These are phyloP conservation scores for Saccharum officinarum DNA, from an alignment of 176 grass and related monocot species.

Conservation along the genomic window DNA sequence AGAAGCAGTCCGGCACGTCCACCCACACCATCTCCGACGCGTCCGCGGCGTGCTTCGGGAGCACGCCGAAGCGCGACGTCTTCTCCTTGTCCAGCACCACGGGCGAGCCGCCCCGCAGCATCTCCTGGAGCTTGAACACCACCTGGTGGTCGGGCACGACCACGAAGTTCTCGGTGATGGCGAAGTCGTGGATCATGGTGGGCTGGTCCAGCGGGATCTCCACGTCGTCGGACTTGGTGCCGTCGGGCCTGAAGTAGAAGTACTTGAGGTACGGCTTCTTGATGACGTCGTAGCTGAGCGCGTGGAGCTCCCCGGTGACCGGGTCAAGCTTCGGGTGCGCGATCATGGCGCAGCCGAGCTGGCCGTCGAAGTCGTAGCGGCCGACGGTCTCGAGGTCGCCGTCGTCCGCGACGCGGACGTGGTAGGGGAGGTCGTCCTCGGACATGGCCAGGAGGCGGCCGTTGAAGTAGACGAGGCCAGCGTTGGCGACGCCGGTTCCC, in stretches of 20 bases:
- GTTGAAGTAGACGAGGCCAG: constrained; percentile 79
- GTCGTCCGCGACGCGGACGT: constrained; percentile 51
- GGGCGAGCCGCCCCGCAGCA: constrained; percentile 85
- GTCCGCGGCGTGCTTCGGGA: constrained; percentile 72
- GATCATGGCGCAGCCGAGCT: constrained; percentile 76
- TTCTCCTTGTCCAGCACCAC: constrained; percentile 80
- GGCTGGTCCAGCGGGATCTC: constrained; percentile 90
- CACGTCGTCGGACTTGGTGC: constrained; percentile 73
- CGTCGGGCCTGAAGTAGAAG: constrained; percentile 72
- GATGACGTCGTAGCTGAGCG: constrained; percentile 96
- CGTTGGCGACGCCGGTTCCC: constrained; percentile 89
- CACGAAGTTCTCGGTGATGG: constrained; percentile 82
- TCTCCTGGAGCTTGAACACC: constrained; percentile 93
- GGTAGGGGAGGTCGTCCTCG: constrained; percentile 93
- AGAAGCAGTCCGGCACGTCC: constrained; percentile 96
- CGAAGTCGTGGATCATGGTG: constrained; percentile 99
- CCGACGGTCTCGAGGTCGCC: constrained; percentile 75
- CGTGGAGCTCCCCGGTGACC: constrained; percentile 61
- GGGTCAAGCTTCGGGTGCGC: constrained; percentile 89
- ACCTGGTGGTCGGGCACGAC: constrained; percentile 90
- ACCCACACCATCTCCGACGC: constrained; percentile 77
- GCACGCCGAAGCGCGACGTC: constrained; percentile 76
- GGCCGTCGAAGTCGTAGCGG: constrained; percentile 74
- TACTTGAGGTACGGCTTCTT: constrained; percentile 87
- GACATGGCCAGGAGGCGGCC: constrained; percentile 91